Evolutionary conservation across 371 early-diverging fungal species (phyloP).

Genomic region (Actinomortierella wolfii): DNA sequence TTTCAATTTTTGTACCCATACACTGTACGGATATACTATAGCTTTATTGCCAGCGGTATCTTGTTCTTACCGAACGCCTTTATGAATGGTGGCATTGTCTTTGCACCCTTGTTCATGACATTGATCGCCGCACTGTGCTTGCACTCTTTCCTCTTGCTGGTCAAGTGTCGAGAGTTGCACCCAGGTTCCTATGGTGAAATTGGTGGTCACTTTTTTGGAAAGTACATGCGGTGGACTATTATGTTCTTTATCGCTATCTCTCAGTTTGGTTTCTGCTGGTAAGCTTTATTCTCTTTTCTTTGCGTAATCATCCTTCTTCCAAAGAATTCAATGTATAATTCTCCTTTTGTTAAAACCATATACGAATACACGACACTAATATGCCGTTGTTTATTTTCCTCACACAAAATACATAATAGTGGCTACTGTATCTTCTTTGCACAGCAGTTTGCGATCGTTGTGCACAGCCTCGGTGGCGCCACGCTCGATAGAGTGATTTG

Average conservation of each 20-base stretch:
- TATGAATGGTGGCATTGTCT: slow-evolving; percentile 78
- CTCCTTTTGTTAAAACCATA: neutral
- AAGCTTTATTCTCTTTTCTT: slow-evolving; percentile 60
- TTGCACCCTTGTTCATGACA: slow-evolving; percentile 67
- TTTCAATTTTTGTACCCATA: slow-evolving; percentile 8
- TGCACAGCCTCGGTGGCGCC: slow-evolving; percentile 34
- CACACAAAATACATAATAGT: slow-evolving; percentile 1
- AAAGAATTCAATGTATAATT: neutral
- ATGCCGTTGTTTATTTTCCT: neutral
- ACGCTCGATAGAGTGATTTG: slow-evolving; percentile 52
- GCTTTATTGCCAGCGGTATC: slow-evolving; percentile 84
- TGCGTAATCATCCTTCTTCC: too few species aligned
- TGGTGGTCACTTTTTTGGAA: slow-evolving; percentile 83
- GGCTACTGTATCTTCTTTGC: slow-evolving; percentile 42
- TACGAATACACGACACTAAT: too few species aligned
- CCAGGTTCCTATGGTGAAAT: slow-evolving; percentile 92
- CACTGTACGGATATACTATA: slow-evolving; percentile 23
- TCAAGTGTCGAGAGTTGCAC: slow-evolving; percentile 66
- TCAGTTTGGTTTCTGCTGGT: slow-evolving; percentile 91
- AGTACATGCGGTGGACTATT: slow-evolving; percentile 76
- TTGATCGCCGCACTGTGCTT: slow-evolving; percentile 68
- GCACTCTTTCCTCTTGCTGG: slow-evolving; percentile 69
- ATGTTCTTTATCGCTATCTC: slow-evolving; percentile 84
- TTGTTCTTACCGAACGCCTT: slow-evolving; percentile 82
- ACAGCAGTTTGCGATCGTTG: slow-evolving; percentile 44